phyloP scores from a whole-genome alignment of 2,329 filamentous ascomycete genomes.

The Alternaria infectoria region DNA sequence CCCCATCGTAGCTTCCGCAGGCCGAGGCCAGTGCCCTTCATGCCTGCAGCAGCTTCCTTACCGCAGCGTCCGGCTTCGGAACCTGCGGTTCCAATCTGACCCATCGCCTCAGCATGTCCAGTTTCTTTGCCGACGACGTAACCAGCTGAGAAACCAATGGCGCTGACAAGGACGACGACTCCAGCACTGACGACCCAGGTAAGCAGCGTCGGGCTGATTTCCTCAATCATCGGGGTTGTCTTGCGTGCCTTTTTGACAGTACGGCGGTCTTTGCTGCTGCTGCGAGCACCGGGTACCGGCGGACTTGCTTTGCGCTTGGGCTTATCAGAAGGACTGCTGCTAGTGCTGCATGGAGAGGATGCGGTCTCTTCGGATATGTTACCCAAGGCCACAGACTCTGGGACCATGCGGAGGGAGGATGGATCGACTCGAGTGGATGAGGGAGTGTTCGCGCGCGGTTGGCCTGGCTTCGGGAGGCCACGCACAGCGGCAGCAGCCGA shows the following conservation, averaged over 20 bases:
- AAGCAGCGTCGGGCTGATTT: constrained; percentile 65
- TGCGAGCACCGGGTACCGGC: constrained; percentile 39
- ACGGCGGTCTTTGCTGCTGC: constrained; percentile 54
- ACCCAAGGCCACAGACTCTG: constrained; percentile 64
- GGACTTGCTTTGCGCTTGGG: constrained; percentile 55
- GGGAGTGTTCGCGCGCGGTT: constrained; percentile 41
- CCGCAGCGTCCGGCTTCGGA: constrained; percentile 42
- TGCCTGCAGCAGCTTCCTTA: constrained; percentile 37
- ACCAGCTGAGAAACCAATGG: constrained; percentile 69
- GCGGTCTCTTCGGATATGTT: constrained; percentile 40
- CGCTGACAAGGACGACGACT: constrained; percentile 68
- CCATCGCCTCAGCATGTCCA: constrained; percentile 58
- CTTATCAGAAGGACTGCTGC: constrained; percentile 45
- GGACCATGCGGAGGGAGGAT: constrained; percentile 63
- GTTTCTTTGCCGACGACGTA: constrained; percentile 67
- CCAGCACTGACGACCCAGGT: constrained; percentile 71
- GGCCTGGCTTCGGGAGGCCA: constrained; percentile 71
- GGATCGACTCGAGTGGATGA: constrained; percentile 54
- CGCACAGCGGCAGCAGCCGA: constrained; percentile 94
- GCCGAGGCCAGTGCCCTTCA: constrained; percentile 37
- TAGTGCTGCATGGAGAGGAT: constrained; percentile 36
- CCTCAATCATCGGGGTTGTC: constrained; percentile 43
- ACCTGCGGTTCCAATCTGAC: constrained; percentile 37
- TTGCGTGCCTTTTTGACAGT: constrained; percentile 53
- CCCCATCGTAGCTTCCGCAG: constrained; percentile 42